Evolutionary conservation across 495 filamentous ascomycete species (phyloP), one percentile per base, ranked within the genome.

Genomic region (Cryomyces antarcticus): DNA sequence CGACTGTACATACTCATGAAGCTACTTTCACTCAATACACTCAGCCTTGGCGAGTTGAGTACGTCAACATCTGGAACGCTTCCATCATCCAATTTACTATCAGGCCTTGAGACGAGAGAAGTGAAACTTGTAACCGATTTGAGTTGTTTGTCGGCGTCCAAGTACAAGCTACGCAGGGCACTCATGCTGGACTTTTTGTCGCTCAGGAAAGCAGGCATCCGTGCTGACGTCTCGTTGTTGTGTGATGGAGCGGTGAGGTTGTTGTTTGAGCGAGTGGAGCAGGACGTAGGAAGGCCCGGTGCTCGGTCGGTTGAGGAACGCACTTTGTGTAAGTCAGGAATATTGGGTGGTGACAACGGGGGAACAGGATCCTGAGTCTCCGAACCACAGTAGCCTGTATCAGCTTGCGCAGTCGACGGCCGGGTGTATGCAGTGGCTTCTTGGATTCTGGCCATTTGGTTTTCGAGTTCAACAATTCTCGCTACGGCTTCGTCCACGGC

Each of bases 401-500:
- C 50, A 11, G 47, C 44, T 7, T 50, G 42, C 4, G 48, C 50
- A 30, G 50, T 53, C 5, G 44, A 47, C 3, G 50, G 50, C 28
- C 50, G 41, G 7, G 50, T 50, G 12, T 24, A 7, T 41, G 41
- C 35, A 46, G 44, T 31, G 44, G 42, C 10, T 39, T 3, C 38
- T 12, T 3, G 9, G 12, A 12, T 36, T 36, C 33, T 2, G 9
- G 9, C 3, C 9, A 28, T 35, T 6, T 35, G 44, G 39, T n/a
- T 43, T 27, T 61, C 52, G 45, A 83, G 56, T 41, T 72, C 60
- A 39, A 78, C 75, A 41, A 95, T 93, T 52, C 89, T 66, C 7
- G 72, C 69, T 6, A 88, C 80, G 3, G 87, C 87, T 53, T 93
- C 84, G 38, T 77, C 73, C 2, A 94, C 63, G 1, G 81, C 85